Percentiles rank a stretch among this genome's conserved stretches.
Conservation (phyloP, 441 rosid species). For the Pelargonium cotyledonis region DNA sequence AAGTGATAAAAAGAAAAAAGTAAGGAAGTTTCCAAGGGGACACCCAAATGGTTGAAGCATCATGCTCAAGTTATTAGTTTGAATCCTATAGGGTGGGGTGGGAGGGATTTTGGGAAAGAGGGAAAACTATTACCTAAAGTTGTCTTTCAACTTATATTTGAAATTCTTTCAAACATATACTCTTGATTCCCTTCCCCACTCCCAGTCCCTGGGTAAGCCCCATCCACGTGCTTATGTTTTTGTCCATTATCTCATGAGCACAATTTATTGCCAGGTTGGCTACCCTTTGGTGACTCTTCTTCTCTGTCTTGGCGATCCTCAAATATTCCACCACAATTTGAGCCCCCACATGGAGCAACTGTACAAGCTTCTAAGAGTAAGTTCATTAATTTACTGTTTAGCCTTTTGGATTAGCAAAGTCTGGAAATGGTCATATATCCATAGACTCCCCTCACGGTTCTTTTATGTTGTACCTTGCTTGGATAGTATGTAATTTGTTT, state of each 20-base stretch:
- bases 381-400: slow-evolving; percentile 25
- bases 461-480: slow-evolving; percentile 10
- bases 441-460: not conserved
- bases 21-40: no score
- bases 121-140: no score
- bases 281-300: slow-evolving; percentile 98
- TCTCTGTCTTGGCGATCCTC: slow-evolving; percentile 98
- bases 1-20: no score
- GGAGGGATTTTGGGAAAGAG: no score
- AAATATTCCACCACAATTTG: slow-evolving; percentile 72
- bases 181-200: not conserved
- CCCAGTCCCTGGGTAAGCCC: not conserved
- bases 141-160: not conserved
- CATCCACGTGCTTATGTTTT: slow-evolving; percentile 7
- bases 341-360: slow-evolving; percentile 98
- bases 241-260: slow-evolving; percentile 23
- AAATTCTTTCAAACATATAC: not conserved
- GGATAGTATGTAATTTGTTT: no score
- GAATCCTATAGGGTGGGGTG: no score
- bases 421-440: slow-evolving; percentile 3
- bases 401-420: slow-evolving; percentile 14
- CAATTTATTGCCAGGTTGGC: slow-evolving; percentile 65
- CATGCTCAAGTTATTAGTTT: no score
- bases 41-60: no score
- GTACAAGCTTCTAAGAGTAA: slow-evolving; percentile 92